These are phyloP conservation scores for Amborella trichopoda DNA, from an alignment of 164 flowering plant species.

Conservation along the genomic window DNA sequence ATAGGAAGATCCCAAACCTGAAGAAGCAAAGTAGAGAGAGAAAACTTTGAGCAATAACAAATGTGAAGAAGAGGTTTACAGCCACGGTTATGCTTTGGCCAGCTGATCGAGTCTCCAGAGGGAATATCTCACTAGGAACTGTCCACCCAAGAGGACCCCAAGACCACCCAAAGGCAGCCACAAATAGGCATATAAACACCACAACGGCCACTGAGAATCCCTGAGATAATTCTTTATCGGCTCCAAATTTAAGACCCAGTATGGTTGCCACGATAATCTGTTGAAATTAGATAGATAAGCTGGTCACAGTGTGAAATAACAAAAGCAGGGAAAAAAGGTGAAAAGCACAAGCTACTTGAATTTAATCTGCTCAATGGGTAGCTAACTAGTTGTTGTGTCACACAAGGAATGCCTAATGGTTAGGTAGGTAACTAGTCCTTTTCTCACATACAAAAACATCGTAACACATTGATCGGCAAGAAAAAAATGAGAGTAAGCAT, in stretches of 20 bases:
- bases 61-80: constrained; percentile 48
- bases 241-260: constrained; percentile 59
- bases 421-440: too few species aligned
- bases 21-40: constrained; percentile 34
- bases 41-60: constrained; percentile 38
- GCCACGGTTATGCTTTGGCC: constrained; percentile 52
- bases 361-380: not conserved
- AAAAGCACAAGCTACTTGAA: not conserved
- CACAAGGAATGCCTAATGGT: too few species aligned
- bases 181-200: constrained; percentile 60
- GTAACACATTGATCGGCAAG: too few species aligned
- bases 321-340: not conserved
- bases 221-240: constrained; percentile 36
- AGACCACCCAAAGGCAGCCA: constrained; percentile 54
- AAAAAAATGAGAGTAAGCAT: too few species aligned
- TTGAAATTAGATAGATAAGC: too few species aligned
- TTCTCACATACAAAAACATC: too few species aligned
- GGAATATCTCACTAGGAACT: constrained; percentile 49
- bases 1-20: constrained; percentile 43
- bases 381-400: not conserved
- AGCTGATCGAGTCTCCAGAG: constrained; percentile 41
- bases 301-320: constrained; percentile 1
- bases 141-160: constrained; percentile 66
- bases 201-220: constrained; percentile 58
- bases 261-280: constrained; percentile 62